A percentile compares a stretch with the other conserved stretches of the same genome.
phyloP scores from a whole-genome alignment of 345 rosid genomes.

The Populus alba region DNA sequence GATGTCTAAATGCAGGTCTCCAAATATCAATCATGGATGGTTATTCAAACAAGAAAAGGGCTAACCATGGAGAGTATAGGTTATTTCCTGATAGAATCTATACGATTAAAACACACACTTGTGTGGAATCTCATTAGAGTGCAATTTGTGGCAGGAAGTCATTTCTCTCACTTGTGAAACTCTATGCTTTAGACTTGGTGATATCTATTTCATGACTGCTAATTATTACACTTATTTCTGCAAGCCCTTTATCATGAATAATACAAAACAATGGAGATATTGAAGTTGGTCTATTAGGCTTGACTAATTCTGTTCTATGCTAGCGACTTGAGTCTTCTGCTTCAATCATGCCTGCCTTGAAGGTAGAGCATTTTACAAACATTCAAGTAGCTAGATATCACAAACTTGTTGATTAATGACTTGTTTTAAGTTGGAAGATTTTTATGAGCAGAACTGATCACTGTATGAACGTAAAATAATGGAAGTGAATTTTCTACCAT shows the following conservation, averaged over 20 bases:
- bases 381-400: not conserved
- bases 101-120: not conserved
- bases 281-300: not conserved
- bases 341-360: not conserved
- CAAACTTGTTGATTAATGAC: not conserved
- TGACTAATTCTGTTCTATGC: not conserved
- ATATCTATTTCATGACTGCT: not conserved
- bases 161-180: not conserved
- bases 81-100: not conserved
- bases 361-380: not conserved
- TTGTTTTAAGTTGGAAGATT: not conserved
- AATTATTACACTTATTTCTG: not conserved
- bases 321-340: not conserved
- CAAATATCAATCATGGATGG: not conserved
- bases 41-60: not conserved
- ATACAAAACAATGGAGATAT: not conserved
- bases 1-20: not conserved
- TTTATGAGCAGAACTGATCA: not conserved
- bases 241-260: not conserved
- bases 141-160: not conserved
- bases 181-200: not conserved
- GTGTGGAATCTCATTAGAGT: not conserved
- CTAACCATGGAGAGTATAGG: not conserved
- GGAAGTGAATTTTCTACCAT: not conserved
- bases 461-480: not conserved